These are phyloP conservation scores for Sextonia rubra DNA, from an alignment of 164 flowering plant species.

Conservation along the genomic window DNA sequence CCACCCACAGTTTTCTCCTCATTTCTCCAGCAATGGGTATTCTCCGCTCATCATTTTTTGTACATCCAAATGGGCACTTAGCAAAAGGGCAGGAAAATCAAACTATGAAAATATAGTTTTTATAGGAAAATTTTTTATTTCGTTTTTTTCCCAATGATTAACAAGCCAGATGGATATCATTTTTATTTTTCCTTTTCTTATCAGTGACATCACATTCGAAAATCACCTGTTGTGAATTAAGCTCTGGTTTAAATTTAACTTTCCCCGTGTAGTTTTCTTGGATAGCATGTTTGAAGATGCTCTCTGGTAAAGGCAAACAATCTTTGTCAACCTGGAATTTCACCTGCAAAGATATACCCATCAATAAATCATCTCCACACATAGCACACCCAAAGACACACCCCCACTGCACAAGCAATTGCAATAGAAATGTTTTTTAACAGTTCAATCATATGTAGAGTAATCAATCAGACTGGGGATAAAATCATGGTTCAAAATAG, in stretches of 20 bases:
- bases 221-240: conserved; percentile 25
- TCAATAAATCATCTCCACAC: background rate
- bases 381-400: background rate
- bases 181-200: background rate
- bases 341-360: conserved; percentile 23
- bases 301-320: conserved; percentile 45
- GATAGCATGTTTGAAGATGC: conserved; percentile 32
- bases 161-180: background rate
- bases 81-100: background rate
- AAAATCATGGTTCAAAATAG: background rate
- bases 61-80: too few species aligned
- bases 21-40: too few species aligned
- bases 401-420: background rate
- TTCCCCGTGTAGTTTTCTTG: conserved; percentile 26
- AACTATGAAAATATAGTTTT: background rate
- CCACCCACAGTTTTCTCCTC: too few species aligned
- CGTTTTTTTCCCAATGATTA: background rate
- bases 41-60: too few species aligned
- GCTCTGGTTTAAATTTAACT: conserved; percentile 31
- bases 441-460: background rate
- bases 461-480: background rate
- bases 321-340: conserved; percentile 35
- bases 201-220: background rate
- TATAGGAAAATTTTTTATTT: background rate
- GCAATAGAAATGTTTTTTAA: background rate